A percentile compares a stretch with the other conserved stretches of the same genome.
Evolutionary conservation across 306 rosid genomes (phyloP).

Genomic region (Fagus crenata): DNA sequence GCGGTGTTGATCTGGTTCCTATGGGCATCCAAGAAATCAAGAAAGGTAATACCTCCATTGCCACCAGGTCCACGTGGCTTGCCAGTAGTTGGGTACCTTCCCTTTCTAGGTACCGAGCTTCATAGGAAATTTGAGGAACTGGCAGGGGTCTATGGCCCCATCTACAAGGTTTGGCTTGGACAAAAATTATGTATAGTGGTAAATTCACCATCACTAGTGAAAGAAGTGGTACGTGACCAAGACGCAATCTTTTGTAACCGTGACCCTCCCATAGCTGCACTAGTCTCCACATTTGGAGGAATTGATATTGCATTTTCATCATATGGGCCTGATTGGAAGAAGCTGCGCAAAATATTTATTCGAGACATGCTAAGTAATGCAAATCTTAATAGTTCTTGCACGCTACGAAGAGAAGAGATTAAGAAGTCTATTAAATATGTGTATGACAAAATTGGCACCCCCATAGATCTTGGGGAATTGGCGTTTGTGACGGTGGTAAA

Average conservation of each 20-base stretch:
- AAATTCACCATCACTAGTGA: slow-evolving; percentile 21
- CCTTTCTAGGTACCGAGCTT: slow-evolving; percentile 26
- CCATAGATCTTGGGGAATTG: slow-evolving; percentile 16
- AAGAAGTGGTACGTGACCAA: slow-evolving; percentile 37
- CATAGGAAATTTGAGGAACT: slow-evolving; percentile 28
- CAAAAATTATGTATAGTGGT: slow-evolving; percentile 14
- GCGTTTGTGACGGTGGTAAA: slow-evolving; percentile 11
- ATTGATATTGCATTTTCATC: slow-evolving; percentile 22
- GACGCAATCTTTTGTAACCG: slow-evolving; percentile 33
- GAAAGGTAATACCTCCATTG: not conserved
- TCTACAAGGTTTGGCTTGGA: slow-evolving; percentile 33
- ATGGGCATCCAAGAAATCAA: not conserved
- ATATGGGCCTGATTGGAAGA: slow-evolving; percentile 33
- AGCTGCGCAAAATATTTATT: slow-evolving; percentile 29
- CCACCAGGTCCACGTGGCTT: slow-evolving; percentile 43
- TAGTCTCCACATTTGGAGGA: slow-evolving; percentile 12
- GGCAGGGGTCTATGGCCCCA: slow-evolving; percentile 28
- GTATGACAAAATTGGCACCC: slow-evolving; percentile 10
- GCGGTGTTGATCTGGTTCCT: not conserved
- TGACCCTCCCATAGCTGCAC: slow-evolving; percentile 7
- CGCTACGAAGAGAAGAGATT: slow-evolving; percentile 19
- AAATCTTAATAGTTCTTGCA: slow-evolving; percentile 12
- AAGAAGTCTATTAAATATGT: slow-evolving; percentile 21
- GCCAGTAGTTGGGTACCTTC: slow-evolving; percentile 40
- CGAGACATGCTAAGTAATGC: slow-evolving; percentile 26